Evolutionary conservation across 495 filamentous ascomycete genomes (phyloP), one percentile per base, ranked within the genome.

Genomic region (Neurospora pannonica): DNA sequence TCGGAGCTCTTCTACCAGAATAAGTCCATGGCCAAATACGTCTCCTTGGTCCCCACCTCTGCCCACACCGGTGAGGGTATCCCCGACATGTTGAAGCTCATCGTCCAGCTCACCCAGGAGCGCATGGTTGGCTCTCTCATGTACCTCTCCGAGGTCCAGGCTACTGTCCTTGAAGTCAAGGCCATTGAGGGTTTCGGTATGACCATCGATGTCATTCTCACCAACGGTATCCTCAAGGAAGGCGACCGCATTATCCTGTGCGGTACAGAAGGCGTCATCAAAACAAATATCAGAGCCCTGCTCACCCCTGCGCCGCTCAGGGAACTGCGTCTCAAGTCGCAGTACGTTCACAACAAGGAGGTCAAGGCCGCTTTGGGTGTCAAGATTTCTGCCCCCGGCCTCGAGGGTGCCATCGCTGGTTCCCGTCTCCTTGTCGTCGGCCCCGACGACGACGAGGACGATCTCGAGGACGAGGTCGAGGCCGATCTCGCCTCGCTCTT

Each of bases 21-120:
- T 86, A 97, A 97, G 88, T 96, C 92, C 38, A 93, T 99, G 92
- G 90, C 95, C 48, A 90, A 89, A 78, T 92, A 91, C 78, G 97
- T 99, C 48, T 98, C 96, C 15, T 85, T 99, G 62, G 94, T 99
- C 28, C 97, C 97, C 15, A 99, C 97, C 9, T 98, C 95, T 17
- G 97, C 97, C 13, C 93, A 97, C 85, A 98, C 96, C 13, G 97
- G 97, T 75, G 97, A 99, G 85, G 97, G 97, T 88, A 95, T 99
- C 77, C 97, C 97, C 36, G 97, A 99, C 82, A 97, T 99, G 95
- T 85, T 99, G 76, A 98, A 97, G 88, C 89, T 99, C 70, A 91
- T 99, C 79, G 86, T 97, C 36, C 90, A 91, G 74, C 85, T 99
- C 71, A 97, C 93, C 2, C 97, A 99, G 83, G 95, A 99, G 86